These are phyloP conservation scores for Solanum acaule DNA, from an alignment of 257 asterid genomes.

Conservation along the genomic window DNA sequence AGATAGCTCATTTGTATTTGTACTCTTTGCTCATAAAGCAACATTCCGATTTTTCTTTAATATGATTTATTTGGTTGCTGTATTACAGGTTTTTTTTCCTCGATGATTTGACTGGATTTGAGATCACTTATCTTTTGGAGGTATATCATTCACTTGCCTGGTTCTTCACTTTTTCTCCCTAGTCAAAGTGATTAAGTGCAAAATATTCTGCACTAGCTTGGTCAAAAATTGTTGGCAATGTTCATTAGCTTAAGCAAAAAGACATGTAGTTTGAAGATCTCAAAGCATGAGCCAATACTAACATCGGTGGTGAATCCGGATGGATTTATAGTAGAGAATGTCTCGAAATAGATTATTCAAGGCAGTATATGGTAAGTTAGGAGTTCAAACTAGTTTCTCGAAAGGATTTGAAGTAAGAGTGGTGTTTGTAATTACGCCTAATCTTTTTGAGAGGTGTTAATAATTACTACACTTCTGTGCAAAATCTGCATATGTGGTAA, in stretches of 20 bases:
- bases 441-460: background rate
- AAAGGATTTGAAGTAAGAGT: background rate
- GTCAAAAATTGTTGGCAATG: background rate
- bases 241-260: background rate
- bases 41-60: background rate
- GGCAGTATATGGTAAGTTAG: background rate
- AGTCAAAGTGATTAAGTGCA: background rate
- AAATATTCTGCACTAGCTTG: background rate
- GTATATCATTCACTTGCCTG: constrained; percentile 10
- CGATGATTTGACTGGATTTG: constrained; percentile 92
- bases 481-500: background rate
- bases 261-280: background rate
- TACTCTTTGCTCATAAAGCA: background rate
- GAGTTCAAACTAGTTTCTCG: background rate
- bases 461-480: background rate
- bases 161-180: background rate
- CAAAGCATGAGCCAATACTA: background rate
- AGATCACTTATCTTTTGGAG: constrained; percentile 88
- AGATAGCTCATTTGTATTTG: background rate
- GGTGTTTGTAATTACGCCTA: background rate
- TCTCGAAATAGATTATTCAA: background rate
- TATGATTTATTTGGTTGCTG: background rate
- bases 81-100: constrained; percentile 80
- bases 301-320: background rate
- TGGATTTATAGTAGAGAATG: background rate